Conservation (phyloP, 257 asterid genomes). For the Capsicum chinense region DNA sequence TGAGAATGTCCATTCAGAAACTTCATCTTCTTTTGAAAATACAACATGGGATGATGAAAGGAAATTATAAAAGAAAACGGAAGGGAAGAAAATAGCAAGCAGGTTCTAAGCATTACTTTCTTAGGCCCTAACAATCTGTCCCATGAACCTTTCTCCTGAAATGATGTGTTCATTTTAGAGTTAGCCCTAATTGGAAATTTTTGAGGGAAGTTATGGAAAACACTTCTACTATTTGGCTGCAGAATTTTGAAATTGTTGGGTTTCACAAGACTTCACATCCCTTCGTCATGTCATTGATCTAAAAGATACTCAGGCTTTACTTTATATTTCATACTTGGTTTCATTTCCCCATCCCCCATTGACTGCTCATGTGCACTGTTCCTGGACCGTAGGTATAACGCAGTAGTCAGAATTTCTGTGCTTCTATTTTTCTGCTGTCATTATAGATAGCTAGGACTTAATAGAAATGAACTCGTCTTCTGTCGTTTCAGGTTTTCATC, state of each 20-base stretch:
- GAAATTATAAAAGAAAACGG: not conserved
- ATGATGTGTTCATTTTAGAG: not conserved
- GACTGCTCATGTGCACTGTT: not conserved
- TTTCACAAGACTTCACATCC: not conserved
- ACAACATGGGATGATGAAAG: not conserved
- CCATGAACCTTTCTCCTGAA: not conserved
- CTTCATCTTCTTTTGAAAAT: slow-evolving; percentile 20
- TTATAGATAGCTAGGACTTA: slow-evolving; percentile 9
- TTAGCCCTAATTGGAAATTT: not conserved
- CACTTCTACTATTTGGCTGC: slow-evolving; percentile 18
- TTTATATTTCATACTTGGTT: slow-evolving; percentile 8
- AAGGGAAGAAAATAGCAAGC: not conserved
- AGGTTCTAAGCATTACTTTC: slow-evolving; percentile 2
- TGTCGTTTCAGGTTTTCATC: slow-evolving; percentile 48
- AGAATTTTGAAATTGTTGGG: slow-evolving; percentile 4
- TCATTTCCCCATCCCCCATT: slow-evolving; percentile 14
- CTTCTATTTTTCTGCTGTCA: slow-evolving; percentile 24
- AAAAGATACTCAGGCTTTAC: not conserved
- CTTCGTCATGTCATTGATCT: slow-evolving; percentile 6
- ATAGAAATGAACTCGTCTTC: slow-evolving; percentile 25
- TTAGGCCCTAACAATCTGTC: not conserved
- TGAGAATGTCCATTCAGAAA: slow-evolving; percentile 17
- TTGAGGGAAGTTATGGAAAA: not conserved
- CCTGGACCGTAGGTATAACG: not conserved
- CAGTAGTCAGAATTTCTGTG: not conserved